Evolutionary conservation across 768 basidiomycete species (phyloP), one percentile per base, ranked within the genome.

Genomic region (Auricularia sp.): DNA sequence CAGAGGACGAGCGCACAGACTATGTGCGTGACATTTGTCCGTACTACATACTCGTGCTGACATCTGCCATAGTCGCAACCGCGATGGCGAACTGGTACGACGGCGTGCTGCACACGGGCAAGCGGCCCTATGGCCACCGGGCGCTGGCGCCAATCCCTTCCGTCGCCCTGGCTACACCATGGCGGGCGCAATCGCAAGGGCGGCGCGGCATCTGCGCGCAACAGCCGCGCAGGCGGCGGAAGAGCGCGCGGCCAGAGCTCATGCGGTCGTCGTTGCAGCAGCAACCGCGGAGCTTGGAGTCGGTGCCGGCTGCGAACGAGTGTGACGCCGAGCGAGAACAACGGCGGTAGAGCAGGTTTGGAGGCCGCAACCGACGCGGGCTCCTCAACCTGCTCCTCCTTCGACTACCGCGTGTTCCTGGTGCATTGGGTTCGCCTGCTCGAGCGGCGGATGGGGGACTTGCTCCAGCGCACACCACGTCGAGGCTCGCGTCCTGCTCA

Each of bases 81-180:
- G 0, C 96, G 0, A 94, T 98, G 91, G 87, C 90, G 14, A 92
- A 92, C 70, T 95, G 92, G 86, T 98, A 93, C 73, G 83, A 81
- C 54, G 96, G 96, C 0, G 92, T 98, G 23, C 79, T 98, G 14
- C 96, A 96, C 72, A 97, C 94, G n/a, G 93, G 93, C 10, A 93
- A 95, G 73, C 80, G 91, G 61, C 86, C 94, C 51, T 98, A 98
- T 69, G 94, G 91, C 0, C 96, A 98, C 72, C 96, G 96, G 3
- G 96, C 93, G 1, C 81, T 98, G 23, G 92, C 88, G n/a, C 96
- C 95, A 1, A 83, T 90, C 3, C 29, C 83, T 98, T 0, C 96
- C 96, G 2, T 86, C 88, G 65, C 95, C 96, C 0, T 98, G 96
- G 96, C 82, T 98, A 67, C 70, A 75, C 56, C 29, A 12, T 34